These are phyloP conservation scores for Tetradesmus obliquus DNA, from an alignment of 139 green algal genomes.

Conservation along the genomic window DNA sequence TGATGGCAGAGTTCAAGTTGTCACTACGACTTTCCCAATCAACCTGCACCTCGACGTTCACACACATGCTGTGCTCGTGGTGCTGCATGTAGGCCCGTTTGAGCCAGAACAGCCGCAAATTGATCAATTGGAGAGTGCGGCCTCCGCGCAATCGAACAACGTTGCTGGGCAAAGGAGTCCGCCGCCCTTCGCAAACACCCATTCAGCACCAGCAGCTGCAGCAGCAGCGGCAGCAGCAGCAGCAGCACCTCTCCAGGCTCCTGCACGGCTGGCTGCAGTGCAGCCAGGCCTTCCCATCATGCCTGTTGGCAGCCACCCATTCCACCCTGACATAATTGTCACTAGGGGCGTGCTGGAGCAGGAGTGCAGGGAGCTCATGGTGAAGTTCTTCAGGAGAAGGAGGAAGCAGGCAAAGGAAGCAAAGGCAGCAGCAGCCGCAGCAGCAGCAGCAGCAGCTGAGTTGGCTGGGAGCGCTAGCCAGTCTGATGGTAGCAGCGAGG, in stretches of 20 bases:
- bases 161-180: neutral
- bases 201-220: neutral
- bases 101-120: too few relatives aligned
- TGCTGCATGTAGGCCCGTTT: too few relatives aligned
- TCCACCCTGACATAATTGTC: conserved; percentile 74
- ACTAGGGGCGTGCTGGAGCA: conserved; percentile 67
- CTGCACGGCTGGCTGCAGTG: neutral
- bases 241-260: neutral
- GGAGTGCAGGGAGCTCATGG: conserved; percentile 59
- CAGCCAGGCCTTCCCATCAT: neutral
- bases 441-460: neutral
- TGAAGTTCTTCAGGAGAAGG: conserved; percentile 6
- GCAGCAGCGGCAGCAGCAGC: conserved; percentile 33
- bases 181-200: neutral
- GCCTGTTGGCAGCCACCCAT: conserved; percentile 64
- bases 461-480: neutral
- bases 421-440: conserved; percentile 3
- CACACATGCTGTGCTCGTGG: too few relatives aligned
- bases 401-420: conserved; percentile 29
- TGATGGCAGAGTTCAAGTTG: too few relatives aligned
- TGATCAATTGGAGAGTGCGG: too few relatives aligned
- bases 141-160: neutral
- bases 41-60: too few relatives aligned
- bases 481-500: neutral
- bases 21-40: too few relatives aligned